Evolutionary conservation across 768 basidiomycete species (phyloP).

Genomic region (Postia placenta): DNA sequence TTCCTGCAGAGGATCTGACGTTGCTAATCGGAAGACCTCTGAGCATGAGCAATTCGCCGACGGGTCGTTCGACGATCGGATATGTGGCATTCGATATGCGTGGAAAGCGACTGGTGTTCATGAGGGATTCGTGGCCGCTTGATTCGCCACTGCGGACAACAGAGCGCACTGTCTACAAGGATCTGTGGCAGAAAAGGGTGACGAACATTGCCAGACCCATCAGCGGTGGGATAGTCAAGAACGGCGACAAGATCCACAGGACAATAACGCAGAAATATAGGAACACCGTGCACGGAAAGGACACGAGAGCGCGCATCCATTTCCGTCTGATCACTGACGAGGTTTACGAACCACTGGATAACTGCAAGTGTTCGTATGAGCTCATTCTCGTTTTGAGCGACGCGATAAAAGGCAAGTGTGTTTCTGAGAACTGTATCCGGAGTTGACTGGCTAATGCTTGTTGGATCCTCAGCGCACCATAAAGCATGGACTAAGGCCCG

Average conservation of each 20-base stretch:
- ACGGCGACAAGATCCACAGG: conserved; percentile 4
- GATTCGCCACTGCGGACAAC: not conserved
- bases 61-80: conserved; percentile 8
- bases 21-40: conserved; percentile 7
- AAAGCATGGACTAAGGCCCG: not conserved
- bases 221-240: not conserved
- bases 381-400: not conserved
- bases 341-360: conserved; percentile 2
- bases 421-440: not conserved
- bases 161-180: conserved; percentile 6
- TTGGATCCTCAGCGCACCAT: not conserved
- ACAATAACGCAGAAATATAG: not conserved
- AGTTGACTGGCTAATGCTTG: not conserved
- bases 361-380: not conserved
- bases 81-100: conserved; percentile 9
- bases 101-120: conserved; percentile 5
- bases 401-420: not conserved
- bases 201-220: not conserved
- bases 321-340: conserved; percentile 9
- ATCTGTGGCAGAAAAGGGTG: not conserved
- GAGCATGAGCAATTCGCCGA: conserved; percentile 1
- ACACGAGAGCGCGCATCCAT: conserved; percentile 4
- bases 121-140: conserved; percentile 12
- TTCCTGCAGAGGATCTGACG: not conserved
- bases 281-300: too few species aligned